phyloP scores from a whole-genome alignment of 2,329 filamentous ascomycete genomes.

The Fusarium pininemorale region DNA sequence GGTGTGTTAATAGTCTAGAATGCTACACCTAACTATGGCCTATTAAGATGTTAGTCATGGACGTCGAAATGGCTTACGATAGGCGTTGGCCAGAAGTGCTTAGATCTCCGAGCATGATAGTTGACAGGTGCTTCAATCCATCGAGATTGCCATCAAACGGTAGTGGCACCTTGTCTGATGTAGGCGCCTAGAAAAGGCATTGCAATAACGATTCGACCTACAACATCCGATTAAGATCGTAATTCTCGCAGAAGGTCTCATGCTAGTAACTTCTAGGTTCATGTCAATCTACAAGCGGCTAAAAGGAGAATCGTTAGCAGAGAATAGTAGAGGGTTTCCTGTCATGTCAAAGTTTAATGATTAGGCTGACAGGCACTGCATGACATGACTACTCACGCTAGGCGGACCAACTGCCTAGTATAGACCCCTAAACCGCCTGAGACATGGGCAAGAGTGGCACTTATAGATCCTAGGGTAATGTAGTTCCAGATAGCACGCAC shows the following conservation, averaged over 20 bases:
- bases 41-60: neutral
- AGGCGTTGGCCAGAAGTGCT: neutral
- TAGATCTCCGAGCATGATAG: neutral
- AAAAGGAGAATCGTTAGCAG: neutral
- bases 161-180: neutral
- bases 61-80: neutral
- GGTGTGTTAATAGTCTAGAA: neutral
- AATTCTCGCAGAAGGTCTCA: too few relatives aligned
- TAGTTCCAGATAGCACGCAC: neutral
- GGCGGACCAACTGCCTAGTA: too few relatives aligned
- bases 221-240: neutral
- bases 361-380: neutral
- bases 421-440: neutral
- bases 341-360: too few relatives aligned
- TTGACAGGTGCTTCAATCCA: neutral
- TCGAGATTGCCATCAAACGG: neutral
- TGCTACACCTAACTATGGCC: too few relatives aligned
- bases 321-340: neutral
- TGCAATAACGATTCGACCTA: too few relatives aligned
- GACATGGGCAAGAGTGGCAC: neutral
- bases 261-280: too few relatives aligned
- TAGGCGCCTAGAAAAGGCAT: too few relatives aligned
- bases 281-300: rapidly evolving
- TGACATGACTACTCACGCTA: neutral
- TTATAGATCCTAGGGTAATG: neutral